A percentile compares a stretch with the other conserved stretches of the same genome.
phyloP scores from a whole-genome alignment of 768 basidiomycete species.

The Fistulinella prunicolor region DNA sequence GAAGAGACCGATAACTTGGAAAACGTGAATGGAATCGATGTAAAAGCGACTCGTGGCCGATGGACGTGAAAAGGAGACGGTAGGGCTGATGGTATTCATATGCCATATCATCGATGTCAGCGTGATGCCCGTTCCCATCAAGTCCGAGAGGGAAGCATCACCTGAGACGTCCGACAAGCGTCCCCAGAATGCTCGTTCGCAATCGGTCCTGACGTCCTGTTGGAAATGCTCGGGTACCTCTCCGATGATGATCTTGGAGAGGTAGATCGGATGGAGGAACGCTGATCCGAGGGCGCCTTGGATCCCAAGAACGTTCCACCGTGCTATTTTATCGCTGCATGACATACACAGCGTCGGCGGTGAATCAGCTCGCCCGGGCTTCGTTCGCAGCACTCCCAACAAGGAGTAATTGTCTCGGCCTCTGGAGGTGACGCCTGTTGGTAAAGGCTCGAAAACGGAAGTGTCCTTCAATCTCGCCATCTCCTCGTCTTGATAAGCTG shows the following conservation, averaged over 20 bases:
- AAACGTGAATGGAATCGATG: slow-evolving; percentile 51
- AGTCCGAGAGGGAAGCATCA: slow-evolving; percentile 12
- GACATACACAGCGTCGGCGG: slow-evolving; percentile 83
- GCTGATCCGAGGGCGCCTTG: slow-evolving; percentile 75
- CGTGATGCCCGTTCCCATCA: too few species aligned
- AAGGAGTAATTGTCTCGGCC: slow-evolving; percentile 80
- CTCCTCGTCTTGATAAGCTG: slow-evolving; percentile 65
- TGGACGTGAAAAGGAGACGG: slow-evolving; percentile 48
- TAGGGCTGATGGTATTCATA: slow-evolving; percentile 48
- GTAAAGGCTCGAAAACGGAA: slow-evolving; percentile 31
- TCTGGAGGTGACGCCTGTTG: slow-evolving; percentile 47
- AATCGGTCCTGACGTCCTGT: slow-evolving; percentile 52
- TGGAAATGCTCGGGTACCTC: slow-evolving; percentile 50
- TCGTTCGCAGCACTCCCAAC: slow-evolving; percentile 81
- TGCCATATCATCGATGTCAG: too few species aligned
- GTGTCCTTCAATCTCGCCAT: slow-evolving; percentile 71
- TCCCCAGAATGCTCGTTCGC: slow-evolving; percentile 62
- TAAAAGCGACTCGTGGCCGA: slow-evolving; percentile 55
- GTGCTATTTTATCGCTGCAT: slow-evolving; percentile 92
- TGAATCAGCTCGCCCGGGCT: slow-evolving; percentile 90
- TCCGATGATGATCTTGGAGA: slow-evolving; percentile 66
- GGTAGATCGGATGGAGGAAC: slow-evolving; percentile 59
- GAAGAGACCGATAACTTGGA: slow-evolving; percentile 45
- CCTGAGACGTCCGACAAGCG: slow-evolving; percentile 49
- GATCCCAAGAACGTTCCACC: slow-evolving; percentile 80